These are phyloP conservation scores for Neurospora sp. DNA, from an alignment of 495 filamentous ascomycete species.

Conservation along the genomic window DNA sequence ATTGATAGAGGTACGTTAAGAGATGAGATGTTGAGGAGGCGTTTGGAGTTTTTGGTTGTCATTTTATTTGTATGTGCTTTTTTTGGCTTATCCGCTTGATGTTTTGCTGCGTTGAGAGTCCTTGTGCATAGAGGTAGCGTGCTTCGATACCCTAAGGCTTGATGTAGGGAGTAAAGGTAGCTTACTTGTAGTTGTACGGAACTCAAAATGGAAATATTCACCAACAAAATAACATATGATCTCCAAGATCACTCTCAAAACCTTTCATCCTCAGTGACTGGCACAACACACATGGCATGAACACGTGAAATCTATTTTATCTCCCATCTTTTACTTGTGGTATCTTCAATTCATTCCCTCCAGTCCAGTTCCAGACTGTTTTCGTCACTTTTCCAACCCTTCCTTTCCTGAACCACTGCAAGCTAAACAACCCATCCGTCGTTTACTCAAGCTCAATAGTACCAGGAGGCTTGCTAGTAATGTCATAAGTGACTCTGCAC, in stretches of 20 bases:
- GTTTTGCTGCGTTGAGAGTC: background rate
- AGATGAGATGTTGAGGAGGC: background rate
- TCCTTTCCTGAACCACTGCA: background rate
- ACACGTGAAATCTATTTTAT: background rate
- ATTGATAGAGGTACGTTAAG: background rate
- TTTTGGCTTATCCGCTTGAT: background rate
- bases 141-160: too few relatives aligned
- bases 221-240: background rate
- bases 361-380: background rate
- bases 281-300: background rate
- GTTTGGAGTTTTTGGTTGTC: background rate
- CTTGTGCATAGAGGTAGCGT: too few relatives aligned
- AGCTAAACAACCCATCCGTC: background rate
- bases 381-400: background rate
- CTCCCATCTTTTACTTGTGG: background rate
- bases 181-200: background rate
- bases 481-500: slow-evolving; percentile 39
- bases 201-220: background rate
- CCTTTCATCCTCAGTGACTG: background rate
- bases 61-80: background rate
- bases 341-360: background rate
- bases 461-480: slow-evolving; percentile 73
- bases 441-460: slow-evolving; percentile 66
- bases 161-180: background rate
- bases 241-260: background rate